Evolutionary conservation across 2,329 filamentous ascomycete species (phyloP).

Genomic region (Cytospora piceae): DNA sequence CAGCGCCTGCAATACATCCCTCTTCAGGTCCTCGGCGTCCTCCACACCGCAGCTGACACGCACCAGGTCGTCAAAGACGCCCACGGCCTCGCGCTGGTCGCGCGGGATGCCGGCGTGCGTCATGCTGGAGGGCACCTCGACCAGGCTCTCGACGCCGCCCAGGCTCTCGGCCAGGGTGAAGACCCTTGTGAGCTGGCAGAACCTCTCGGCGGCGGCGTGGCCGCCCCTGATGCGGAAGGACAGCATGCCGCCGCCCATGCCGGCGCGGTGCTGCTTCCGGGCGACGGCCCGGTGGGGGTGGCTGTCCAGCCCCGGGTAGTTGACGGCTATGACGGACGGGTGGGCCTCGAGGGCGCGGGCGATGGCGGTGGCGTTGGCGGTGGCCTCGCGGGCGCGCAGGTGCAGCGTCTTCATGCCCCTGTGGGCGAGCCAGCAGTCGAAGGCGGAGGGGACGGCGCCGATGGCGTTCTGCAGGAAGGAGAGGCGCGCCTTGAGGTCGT

Average conservation of each 20-base stretch:
- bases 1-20: constrained; percentile 79
- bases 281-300: constrained; percentile 88
- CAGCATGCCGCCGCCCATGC: constrained; percentile 96
- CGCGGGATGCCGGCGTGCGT: constrained; percentile 94
- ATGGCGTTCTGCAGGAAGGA: constrained; percentile 97
- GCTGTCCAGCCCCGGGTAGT: constrained; percentile 89
- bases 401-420: constrained; percentile 96
- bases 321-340: constrained; percentile 82
- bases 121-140: constrained; percentile 94
- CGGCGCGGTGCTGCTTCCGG: constrained; percentile 87
- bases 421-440: constrained; percentile 98
- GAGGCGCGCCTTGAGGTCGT: constrained; percentile 75
- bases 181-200: constrained; percentile 87
- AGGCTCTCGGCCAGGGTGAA: constrained; percentile 93
- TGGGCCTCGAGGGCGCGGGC: constrained; percentile 78
- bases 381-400: constrained; percentile 84
- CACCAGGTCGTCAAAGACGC: constrained; percentile 93
- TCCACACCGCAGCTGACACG: constrained; percentile 93
- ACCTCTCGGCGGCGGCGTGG: constrained; percentile 81
- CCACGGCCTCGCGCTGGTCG: constrained; percentile 87
- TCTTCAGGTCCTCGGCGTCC: constrained; percentile 81
- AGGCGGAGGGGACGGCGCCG: constrained; percentile 89
- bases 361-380: constrained; percentile 77
- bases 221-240: constrained; percentile 93
- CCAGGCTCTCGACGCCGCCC: constrained; percentile 85